Conservation (phyloP, 2,329 filamentous ascomycete genomes). For the Botrytis deweyae region DNA sequence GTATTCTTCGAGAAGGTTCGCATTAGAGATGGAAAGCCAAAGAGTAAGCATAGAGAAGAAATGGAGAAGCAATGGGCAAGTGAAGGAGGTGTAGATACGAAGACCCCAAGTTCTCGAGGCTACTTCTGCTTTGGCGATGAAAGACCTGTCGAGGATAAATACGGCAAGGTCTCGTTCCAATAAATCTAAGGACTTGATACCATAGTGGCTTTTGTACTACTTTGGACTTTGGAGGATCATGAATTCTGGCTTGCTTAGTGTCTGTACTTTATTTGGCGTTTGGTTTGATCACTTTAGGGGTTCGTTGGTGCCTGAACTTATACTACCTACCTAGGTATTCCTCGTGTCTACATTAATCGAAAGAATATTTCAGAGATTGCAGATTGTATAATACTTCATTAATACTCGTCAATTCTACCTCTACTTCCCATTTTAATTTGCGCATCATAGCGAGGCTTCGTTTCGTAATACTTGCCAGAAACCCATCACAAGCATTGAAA, state of each 20-base stretch:
- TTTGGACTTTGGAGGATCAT: background rate
- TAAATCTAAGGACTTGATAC: background rate
- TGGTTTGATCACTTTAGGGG: background rate
- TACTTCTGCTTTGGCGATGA: background rate
- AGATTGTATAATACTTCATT: background rate
- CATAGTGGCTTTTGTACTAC: background rate
- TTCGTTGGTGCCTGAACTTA: background rate
- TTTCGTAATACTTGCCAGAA: background rate
- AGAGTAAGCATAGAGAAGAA: conserved; percentile 50
- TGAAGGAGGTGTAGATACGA: conserved; percentile 14
- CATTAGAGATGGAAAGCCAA: conserved; percentile 51
- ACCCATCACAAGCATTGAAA: background rate
- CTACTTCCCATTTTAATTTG: background rate
- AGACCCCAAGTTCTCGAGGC: background rate
- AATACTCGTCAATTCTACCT: background rate
- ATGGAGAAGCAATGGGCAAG: conserved; percentile 46
- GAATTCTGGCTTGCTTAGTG: background rate
- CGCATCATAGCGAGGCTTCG: background rate
- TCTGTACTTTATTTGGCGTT: background rate
- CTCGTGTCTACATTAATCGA: background rate
- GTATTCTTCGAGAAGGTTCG: conserved; percentile 60
- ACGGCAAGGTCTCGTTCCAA: conserved; percentile 17
- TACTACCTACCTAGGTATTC: background rate
- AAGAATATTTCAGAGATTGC: background rate
- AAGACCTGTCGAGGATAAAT: conserved; percentile 24